Percentiles rank a stretch among this genome's conserved stretches.
Conservation (phyloP, 768 basidiomycete species). For the Galerina marginata region DNA sequence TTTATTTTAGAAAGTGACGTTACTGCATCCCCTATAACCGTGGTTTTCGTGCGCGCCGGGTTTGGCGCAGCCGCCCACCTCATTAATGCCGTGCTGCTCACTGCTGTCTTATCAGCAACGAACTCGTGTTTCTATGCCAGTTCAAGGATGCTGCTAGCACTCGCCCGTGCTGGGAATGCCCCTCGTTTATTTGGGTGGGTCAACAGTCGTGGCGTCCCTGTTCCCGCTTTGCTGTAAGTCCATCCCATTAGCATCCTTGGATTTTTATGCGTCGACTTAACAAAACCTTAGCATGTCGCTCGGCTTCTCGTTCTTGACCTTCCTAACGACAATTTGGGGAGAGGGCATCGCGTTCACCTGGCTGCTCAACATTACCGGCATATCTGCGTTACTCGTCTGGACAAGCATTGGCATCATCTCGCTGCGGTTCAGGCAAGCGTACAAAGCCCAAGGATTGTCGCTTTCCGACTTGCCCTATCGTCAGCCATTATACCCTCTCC, state of each 20-base stretch:
- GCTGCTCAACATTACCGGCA: conserved; percentile 69
- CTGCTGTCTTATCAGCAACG: conserved; percentile 67
- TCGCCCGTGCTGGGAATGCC: conserved; percentile 71
- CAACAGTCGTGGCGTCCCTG: conserved; percentile 67
- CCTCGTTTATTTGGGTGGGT: conserved; percentile 69
- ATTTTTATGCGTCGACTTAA: conserved; percentile 10
- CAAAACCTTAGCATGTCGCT: conserved; percentile 48
- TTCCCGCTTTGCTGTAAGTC: conserved; percentile 56
- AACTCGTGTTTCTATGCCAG: conserved; percentile 72
- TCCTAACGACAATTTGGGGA: conserved; percentile 64
- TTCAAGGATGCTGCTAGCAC: conserved; percentile 61
- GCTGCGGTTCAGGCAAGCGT: conserved; percentile 68
- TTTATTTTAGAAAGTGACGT: conserved; percentile 47
- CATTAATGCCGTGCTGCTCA: conserved; percentile 70
- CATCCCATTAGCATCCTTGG: conserved; percentile 16
- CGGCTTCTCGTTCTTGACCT: conserved; percentile 53
- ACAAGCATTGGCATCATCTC: conserved; percentile 59
- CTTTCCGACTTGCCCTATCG: conserved; percentile 62
- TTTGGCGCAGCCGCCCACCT: conserved; percentile 67
- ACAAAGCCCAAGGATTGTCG: conserved; percentile 53
- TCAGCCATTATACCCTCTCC: conserved; percentile 59
- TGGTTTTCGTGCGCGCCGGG: conserved; percentile 65
- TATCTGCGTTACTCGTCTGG: conserved; percentile 74
- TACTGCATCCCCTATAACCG: conserved; percentile 65
- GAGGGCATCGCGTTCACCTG: conserved; percentile 58